phyloP scores from a whole-genome alignment of 495 filamentous ascomycete genomes.

The Alectoria sarmentosa region DNA sequence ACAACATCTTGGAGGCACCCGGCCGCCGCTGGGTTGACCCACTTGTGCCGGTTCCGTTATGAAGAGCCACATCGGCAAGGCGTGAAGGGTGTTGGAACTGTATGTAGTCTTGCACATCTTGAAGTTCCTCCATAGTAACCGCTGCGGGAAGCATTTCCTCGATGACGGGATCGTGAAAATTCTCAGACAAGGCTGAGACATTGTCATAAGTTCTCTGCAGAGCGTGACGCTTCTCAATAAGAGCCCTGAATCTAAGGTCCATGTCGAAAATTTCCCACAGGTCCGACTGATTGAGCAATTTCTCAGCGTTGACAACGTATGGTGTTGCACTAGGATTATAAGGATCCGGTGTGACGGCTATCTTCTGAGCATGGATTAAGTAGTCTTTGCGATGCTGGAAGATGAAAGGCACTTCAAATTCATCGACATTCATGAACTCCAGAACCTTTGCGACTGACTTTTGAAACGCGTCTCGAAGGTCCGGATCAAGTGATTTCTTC shows the following conservation, averaged over 20 bases:
- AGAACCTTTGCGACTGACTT: slow-evolving; percentile 86
- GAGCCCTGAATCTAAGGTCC: slow-evolving; percentile 86
- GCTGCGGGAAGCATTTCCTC: slow-evolving; percentile 75
- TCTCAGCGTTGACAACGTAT: slow-evolving; percentile 72
- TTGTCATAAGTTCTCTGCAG: slow-evolving; percentile 71
- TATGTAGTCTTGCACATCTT: slow-evolving; percentile 93
- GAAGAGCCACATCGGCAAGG: slow-evolving; percentile 61
- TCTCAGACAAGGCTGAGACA: slow-evolving; percentile 47
- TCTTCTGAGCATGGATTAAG: slow-evolving; percentile 83
- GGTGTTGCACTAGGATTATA: slow-evolving; percentile 59
- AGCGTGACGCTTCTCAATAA: slow-evolving; percentile 80
- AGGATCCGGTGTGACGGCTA: slow-evolving; percentile 44
- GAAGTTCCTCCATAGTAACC: slow-evolving; percentile 81
- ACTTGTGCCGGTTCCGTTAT: slow-evolving; percentile 43
- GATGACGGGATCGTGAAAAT: slow-evolving; percentile 53
- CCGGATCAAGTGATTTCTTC: slow-evolving; percentile 61
- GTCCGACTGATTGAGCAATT: slow-evolving; percentile 85
- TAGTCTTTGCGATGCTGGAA: slow-evolving; percentile 98
- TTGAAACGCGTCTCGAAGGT: slow-evolving; percentile 74
- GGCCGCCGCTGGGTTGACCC: slow-evolving; percentile 62
- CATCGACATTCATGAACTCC: slow-evolving; percentile 86
- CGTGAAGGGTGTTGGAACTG: slow-evolving; percentile 87
- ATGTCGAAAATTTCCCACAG: slow-evolving; percentile 91
- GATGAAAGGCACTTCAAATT: slow-evolving; percentile 92
- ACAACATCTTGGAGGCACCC: slow-evolving; percentile 63